Evolutionary conservation across 306 rosid genomes (phyloP), one percentile per base, ranked within the genome.

Genomic region (Begonia peltatifolia): DNA sequence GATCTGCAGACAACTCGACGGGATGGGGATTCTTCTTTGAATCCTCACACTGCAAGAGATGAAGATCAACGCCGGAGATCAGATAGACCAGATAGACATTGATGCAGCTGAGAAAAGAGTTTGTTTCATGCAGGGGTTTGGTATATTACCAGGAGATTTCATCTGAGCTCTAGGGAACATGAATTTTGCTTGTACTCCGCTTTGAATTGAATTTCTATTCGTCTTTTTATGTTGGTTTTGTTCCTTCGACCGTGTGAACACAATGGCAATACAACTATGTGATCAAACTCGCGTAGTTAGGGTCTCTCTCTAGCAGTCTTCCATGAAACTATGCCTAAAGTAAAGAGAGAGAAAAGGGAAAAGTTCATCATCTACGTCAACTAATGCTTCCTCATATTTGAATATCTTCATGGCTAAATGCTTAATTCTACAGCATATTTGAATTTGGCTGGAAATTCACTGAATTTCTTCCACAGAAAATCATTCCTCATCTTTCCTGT

Each of bases 1-100:
- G 57, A 64, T 30, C 16, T 11, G 30, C 42, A 18, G 23, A 43
- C 57, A 7, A 46, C 44, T 52, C 59, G 48, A 47, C 38, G 38
- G 6, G 62, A 58, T 12, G 12, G 59, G 53, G 61, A 41, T 55
- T 67, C 61, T 17, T 41, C 59, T 11, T 57, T 47, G 12, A 20
- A 8, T 41, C 60, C 55, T 46, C 44, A 12, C 1, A 1, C 17
- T 61, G 43, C 51, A 54, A 60, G 52, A 53, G 52, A 52, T 42
- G 67, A 25, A 25, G 35, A 42, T 41, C 49, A 57, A 13, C 50
- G 14, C 35, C 47, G 9, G 8, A 64, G 41, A 51, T 59, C 54
- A 30, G 63, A 48, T 25, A 46, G 63, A 58, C 36, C 14, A 48
- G 30, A 23, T 30, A 5, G 38, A 30, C 38, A 30, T 30, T 30